Base-by-base conservation (phyloP, 306 rosid genomes). In the Quercus dentata region DNA sequence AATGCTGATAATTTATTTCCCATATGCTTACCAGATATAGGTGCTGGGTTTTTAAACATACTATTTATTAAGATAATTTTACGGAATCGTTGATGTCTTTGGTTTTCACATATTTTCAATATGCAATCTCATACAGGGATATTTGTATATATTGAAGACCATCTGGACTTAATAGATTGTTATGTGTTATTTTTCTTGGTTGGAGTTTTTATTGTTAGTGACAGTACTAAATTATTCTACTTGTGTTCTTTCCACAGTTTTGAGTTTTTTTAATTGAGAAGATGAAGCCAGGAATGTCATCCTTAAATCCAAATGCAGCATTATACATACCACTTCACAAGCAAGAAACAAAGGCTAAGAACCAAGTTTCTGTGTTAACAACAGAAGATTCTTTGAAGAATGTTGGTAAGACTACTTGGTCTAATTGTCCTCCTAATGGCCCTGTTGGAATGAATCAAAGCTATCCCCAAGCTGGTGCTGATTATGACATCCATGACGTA, bases 291-390 rank as follows among this genome's bases (percentile, higher is more conserved):
- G 33, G 69, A 21, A 58, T 41, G 35, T 57, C 69, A 38, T 57
- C 69, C 49, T 58, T 74, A 64, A 74, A 74, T 58, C 69, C 78
- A 4, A 15, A 74, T 20, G 78, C 69, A 33, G 78, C 55, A 38
- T 38, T 30, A 58, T 74, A 74, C 78, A 57, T 38, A 57, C 78
- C 69, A 33, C 69, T 74, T 27, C 14, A 13, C 35, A 74, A 58
- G 69, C 46, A 28, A 58, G 67, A 9, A 74, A 10, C 51, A 38
- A 46, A 56, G 56, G 55, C 6, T n/a, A n/a, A 20, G 30, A 20
- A 21, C 14, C 1, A 57, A 57, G n/a, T 27, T 62, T 62, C 38
- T 62, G 68, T 19, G 68, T 62, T 27, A 62, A 62, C 35, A 63
- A 27, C 69, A 28, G 69, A 63, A 25, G 69, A 27, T 63, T 63